Percentiles rank a stretch among this genome's conserved stretches.
Evolutionary conservation across 2,329 filamentous ascomycete genomes (phyloP).

Genomic region (Venturia effusa): DNA sequence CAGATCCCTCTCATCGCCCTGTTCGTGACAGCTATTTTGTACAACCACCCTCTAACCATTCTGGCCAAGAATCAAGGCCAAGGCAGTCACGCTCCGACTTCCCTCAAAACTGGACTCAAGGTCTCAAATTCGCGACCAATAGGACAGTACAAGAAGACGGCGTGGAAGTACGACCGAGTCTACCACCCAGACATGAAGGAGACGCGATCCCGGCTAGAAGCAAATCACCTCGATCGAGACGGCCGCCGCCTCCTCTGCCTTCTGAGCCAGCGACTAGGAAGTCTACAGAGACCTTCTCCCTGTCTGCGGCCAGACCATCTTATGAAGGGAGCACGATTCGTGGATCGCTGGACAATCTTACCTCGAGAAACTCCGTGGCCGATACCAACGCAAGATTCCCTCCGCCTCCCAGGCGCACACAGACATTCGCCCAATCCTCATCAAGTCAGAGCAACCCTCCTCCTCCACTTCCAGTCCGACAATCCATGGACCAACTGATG

Average conservation of each 20-base stretch:
- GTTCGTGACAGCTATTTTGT: slow-evolving; percentile 7
- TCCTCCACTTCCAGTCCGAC: neutral
- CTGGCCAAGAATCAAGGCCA: neutral
- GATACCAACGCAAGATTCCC: slow-evolving; percentile 22
- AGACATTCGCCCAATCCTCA: slow-evolving; percentile 15
- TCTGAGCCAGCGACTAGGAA: slow-evolving; percentile 12
- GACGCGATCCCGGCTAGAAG: neutral
- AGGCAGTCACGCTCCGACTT: neutral
- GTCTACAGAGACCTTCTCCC: slow-evolving; percentile 8
- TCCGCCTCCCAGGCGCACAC: slow-evolving; percentile 24
- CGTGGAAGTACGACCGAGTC: slow-evolving; percentile 5
- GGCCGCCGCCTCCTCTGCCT: slow-evolving; percentile 10
- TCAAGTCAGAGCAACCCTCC: neutral
- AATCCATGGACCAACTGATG: slow-evolving; percentile 3
- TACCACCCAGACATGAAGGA: slow-evolving; percentile 6
- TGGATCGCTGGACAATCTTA: slow-evolving; percentile 24
- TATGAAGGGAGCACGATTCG: slow-evolving; percentile 19
- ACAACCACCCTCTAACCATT: neutral
- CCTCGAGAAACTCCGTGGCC: slow-evolving; percentile 16
- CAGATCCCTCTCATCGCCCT: neutral
- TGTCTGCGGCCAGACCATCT: neutral
- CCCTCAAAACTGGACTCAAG: neutral
- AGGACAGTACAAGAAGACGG: neutral
- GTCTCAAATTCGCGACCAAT: neutral
- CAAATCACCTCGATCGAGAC: slow-evolving; percentile 7